Percentiles rank a stretch among this genome's conserved stretches.
phyloP scores from a whole-genome alignment of 768 basidiomycete species.

The Amanita pallidorosea region DNA sequence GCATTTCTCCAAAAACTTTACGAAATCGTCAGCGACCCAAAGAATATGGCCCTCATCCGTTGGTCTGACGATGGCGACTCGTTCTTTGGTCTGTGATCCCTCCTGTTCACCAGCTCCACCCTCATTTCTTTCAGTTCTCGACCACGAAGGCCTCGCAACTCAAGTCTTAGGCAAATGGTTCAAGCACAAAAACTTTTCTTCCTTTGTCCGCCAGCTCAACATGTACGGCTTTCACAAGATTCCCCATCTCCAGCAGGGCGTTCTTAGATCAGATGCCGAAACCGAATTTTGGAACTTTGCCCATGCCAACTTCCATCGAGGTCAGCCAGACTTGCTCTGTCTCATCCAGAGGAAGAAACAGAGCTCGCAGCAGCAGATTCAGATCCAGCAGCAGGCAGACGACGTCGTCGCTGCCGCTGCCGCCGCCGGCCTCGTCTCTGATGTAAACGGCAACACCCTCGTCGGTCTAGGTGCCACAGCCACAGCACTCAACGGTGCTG shows the following conservation, averaged over 20 bases:
- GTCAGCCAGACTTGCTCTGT: slow-evolving; percentile 79
- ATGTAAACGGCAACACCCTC: background rate
- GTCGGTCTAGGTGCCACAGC: background rate
- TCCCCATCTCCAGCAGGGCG: slow-evolving; percentile 92
- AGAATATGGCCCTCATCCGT: slow-evolving; percentile 74
- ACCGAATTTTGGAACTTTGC: slow-evolving; percentile 88
- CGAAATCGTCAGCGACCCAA: slow-evolving; percentile 85
- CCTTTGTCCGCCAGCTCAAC: slow-evolving; percentile 88
- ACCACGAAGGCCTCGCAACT: slow-evolving; percentile 82
- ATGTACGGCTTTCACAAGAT: slow-evolving; percentile 97
- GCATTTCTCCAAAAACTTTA: slow-evolving; percentile 91
- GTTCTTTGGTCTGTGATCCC: slow-evolving; percentile 79
- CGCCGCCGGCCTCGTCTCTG: background rate
- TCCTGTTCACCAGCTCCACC: background rate
- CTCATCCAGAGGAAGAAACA: slow-evolving; percentile 86
- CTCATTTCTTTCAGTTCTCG: slow-evolving; percentile 50
- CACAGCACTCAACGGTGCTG: background rate
- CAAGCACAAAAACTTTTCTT: slow-evolving; percentile 94
- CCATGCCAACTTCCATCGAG: slow-evolving; percentile 81
- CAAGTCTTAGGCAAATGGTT: slow-evolving; percentile 91
- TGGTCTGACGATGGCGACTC: slow-evolving; percentile 91
- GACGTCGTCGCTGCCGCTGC: background rate
- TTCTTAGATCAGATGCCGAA: slow-evolving; percentile 72
- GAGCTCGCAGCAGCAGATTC: slow-evolving; percentile 19
- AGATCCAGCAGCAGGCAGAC: background rate